A percentile compares a stretch with the other conserved stretches of the same genome.
Evolutionary conservation across 129 eudicot genomes (phyloP).

Genomic region (Chrysanthemum seticuspe): DNA sequence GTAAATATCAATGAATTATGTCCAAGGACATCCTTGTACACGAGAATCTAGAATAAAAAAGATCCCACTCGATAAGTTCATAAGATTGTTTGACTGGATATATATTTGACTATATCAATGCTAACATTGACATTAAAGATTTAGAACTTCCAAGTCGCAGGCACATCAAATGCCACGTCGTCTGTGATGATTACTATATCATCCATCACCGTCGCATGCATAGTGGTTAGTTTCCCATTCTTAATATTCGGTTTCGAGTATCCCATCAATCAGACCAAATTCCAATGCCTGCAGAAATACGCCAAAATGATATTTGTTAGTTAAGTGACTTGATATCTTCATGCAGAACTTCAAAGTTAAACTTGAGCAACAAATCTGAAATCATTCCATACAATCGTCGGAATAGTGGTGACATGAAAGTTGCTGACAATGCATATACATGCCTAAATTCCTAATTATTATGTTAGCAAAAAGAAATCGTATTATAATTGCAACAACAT

Average conservation of each 20-base stretch:
- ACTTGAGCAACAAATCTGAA: conserved; percentile 7
- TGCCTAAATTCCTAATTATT: too few species aligned
- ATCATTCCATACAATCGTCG: conserved; percentile 3
- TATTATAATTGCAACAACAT: too few species aligned
- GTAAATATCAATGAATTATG: not conserved
- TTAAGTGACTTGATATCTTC: conserved; percentile 4
- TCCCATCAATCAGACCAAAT: conserved; percentile 89
- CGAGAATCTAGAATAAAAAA: conserved; percentile 3
- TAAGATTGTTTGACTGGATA: conserved; percentile 10
- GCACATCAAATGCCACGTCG: conserved; percentile 16
- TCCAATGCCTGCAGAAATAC: conserved; percentile 80
- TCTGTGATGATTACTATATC: conserved; percentile 15
- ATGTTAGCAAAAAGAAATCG: too few species aligned
- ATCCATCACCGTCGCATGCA: conserved; percentile 5
- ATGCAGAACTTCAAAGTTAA: conserved; percentile 9
- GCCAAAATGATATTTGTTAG: conserved; percentile 6
- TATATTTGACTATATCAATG: conserved; percentile 20
- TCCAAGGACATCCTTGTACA: conserved; percentile 9
- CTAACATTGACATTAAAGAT: conserved; percentile 1
- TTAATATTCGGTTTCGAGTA: conserved; percentile 77
- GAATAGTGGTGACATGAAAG: not conserved
- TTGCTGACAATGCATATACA: too few species aligned
- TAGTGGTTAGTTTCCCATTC: not conserved
- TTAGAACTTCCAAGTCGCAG: conserved; percentile 15
- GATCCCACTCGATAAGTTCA: not conserved